Conservation (phyloP, 805 yeast species). For the Yamadazyma olivae region DNA sequence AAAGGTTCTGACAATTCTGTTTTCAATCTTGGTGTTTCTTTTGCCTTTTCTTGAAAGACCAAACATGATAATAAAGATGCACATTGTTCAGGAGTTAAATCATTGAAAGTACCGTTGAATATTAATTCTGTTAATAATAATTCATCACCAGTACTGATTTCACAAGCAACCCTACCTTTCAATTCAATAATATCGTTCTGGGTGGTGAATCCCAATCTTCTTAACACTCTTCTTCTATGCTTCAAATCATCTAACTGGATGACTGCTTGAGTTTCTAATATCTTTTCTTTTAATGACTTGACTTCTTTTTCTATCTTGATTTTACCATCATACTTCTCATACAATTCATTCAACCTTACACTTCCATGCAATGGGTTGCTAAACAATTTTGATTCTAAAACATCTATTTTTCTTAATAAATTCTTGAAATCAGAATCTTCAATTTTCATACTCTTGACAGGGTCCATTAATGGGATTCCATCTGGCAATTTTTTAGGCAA, state of each 20-base stretch:
- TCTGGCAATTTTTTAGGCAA: slow-evolving; percentile 82
- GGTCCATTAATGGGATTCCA: slow-evolving; percentile 89
- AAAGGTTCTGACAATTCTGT: slow-evolving; percentile 93
- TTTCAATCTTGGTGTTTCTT: slow-evolving; percentile 79
- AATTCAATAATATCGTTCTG: slow-evolving; percentile 87
- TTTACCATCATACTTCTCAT: slow-evolving; percentile 63
- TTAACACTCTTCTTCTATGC: slow-evolving; percentile 86
- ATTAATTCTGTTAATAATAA: slow-evolving; percentile 83
- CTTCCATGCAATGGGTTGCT: slow-evolving; percentile 68
- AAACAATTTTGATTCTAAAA: slow-evolving; percentile 69
- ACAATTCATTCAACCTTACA: slow-evolving; percentile 58
- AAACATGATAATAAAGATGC: slow-evolving; percentile 92
- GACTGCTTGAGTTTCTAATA: slow-evolving; percentile 82
- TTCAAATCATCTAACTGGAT: slow-evolving; percentile 92
- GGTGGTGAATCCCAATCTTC: slow-evolving; percentile 88
- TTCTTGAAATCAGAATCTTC: slow-evolving; percentile 73
- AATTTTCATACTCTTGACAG: slow-evolving; percentile 89
- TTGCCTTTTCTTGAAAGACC: slow-evolving; percentile 94
- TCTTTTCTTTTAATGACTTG: slow-evolving; percentile 57
- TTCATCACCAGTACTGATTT: slow-evolving; percentile 89
- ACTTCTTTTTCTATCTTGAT: slow-evolving; percentile 59
- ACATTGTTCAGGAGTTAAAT: slow-evolving; percentile 81
- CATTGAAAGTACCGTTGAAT: slow-evolving; percentile 93
- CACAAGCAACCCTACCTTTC: slow-evolving; percentile 97
- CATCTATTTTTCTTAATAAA: slow-evolving; percentile 74